Base-by-base conservation (phyloP, 495 filamentous ascomycete genomes). In the Viridothelium virens region DNA sequence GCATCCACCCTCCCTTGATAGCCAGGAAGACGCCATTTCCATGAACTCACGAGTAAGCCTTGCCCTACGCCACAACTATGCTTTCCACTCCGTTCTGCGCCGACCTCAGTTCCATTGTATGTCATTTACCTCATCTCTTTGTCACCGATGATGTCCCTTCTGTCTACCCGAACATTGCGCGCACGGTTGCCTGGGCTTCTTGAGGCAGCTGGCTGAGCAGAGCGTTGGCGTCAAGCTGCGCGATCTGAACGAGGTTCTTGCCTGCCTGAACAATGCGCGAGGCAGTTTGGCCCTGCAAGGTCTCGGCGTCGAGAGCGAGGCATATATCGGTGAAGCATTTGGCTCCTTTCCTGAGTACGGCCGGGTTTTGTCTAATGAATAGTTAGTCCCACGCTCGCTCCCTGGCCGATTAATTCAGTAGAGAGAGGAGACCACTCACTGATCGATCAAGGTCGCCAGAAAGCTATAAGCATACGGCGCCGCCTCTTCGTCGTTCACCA, bases 401-500 rank as follows among this genome's bases (percentile, higher is more conserved):
- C 18, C 48, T 18, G 9, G 33, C 2, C 2, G n/a, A 56, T 34
- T 3, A 9, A 9, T 18, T 38, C 31, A 14, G 11, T 5, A 37
- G 31, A 39, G 18, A 38, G 16, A 44, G 31, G 1, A 65, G n/a
- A 71, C 9, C 68, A 87, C 91, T 81, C 87, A 96, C 94, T 93
- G 88, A 61, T 96, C 90, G 74, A 99, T 96, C 65, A 99, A 77
- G 72, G 96, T 86, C 2, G 89, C 86, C 63, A 99, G 82, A 76
- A 96, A 99, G 7, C 86, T 86, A 75, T 99, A 99, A 0, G 92
- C 92, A 74, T 96, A 97, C 38, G 95, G 94, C 2, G 95, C 95
- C 2, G 94, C 95, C 79, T 97, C 95, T 75, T 97, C 95, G 70
- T 99, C 95, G 73, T 95, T 96, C 3, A 87, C 86, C 56, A 99